Evolutionary conservation across 2,329 filamentous ascomycete genomes (phyloP).

Genomic region (Arthroderma uncinatum): DNA sequence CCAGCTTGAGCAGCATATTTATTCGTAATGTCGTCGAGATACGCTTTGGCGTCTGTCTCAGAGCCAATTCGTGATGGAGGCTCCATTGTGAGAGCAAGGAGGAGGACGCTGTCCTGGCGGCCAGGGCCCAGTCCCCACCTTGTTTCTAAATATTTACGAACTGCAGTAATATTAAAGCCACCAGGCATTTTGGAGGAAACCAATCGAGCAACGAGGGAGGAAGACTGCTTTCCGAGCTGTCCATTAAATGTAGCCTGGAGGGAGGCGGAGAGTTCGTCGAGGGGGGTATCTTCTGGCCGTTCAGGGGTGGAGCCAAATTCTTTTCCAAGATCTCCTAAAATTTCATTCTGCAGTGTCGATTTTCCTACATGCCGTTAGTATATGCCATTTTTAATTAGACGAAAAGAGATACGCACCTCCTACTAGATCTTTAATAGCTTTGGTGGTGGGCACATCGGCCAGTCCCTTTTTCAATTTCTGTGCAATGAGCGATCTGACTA

Average conservation of each 20-base stretch:
- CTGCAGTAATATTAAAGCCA: slow-evolving; percentile 95
- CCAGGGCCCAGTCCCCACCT: slow-evolving; percentile 81
- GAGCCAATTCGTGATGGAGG: slow-evolving; percentile 77
- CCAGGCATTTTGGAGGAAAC: slow-evolving; percentile 99
- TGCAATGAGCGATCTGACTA: slow-evolving; percentile 78
- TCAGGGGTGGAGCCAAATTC: slow-evolving; percentile 97
- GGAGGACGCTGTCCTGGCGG: slow-evolving; percentile 78
- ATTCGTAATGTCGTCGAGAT: slow-evolving; percentile 75
- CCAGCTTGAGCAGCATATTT: slow-evolving; percentile 81
- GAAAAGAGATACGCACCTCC: slow-evolving; percentile 57
- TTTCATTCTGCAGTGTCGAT: slow-evolving; percentile 97
- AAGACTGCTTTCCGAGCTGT: slow-evolving; percentile 92
- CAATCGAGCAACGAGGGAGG: slow-evolving; percentile 81
- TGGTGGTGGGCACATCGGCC: slow-evolving; percentile 77
- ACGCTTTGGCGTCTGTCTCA: slow-evolving; percentile 82
- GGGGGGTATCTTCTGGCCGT: slow-evolving; percentile 92
- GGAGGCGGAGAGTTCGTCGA: slow-evolving; percentile 86
- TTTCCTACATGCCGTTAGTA: slow-evolving; percentile 53
- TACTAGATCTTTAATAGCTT: slow-evolving; percentile 97
- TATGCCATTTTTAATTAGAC: background rate
- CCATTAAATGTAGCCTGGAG: slow-evolving; percentile 99
- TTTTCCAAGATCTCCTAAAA: slow-evolving; percentile 92
- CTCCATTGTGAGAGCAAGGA: slow-evolving; percentile 87
- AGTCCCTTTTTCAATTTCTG: slow-evolving; percentile 97
- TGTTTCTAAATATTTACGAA: slow-evolving; percentile 88